Conservation (phyloP, 768 basidiomycete genomes). For the Lactarius psammicola region DNA sequence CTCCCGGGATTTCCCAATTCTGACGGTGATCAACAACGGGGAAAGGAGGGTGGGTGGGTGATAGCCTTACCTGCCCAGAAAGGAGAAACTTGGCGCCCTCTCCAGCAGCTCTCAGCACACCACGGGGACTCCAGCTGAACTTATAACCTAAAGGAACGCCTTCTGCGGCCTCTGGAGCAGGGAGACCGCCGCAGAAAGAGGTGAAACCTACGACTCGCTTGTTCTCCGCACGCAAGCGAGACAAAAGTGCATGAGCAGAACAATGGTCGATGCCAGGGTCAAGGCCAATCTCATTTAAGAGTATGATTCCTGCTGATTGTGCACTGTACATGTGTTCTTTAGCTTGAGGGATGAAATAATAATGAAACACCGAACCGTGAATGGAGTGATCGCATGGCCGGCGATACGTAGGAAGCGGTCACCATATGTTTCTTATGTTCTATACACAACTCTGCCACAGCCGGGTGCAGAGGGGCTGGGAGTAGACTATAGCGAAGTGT, state of each 20-base stretch:
- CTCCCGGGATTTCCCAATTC: conserved; percentile 50
- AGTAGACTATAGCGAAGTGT: conserved; percentile 55
- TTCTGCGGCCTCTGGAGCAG: conserved; percentile 61
- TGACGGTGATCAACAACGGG: conserved; percentile 30
- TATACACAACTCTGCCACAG: conserved; percentile 73
- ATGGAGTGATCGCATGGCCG: conserved; percentile 68
- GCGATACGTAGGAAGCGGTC: conserved; percentile 88
- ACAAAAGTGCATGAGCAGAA: conserved; percentile 73
- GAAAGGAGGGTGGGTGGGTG: background rate
- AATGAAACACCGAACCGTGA: conserved; percentile 44
- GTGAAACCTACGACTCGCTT: conserved; percentile 70
- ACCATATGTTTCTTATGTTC: conserved; percentile 69
- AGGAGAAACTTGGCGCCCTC: conserved; percentile 71
- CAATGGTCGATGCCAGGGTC: conserved; percentile 91
- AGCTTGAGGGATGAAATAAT: background rate
- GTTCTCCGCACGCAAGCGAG: conserved; percentile 47
- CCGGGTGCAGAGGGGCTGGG: conserved; percentile 70
- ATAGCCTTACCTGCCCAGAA: conserved; percentile 44
- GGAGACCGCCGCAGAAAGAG: conserved; percentile 92
- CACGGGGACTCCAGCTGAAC: conserved; percentile 90
- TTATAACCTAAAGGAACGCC: conserved; percentile 82
- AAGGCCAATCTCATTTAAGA: conserved; percentile 88
- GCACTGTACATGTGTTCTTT: conserved; percentile 46
- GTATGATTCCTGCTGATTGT: conserved; percentile 55
- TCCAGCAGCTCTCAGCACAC: conserved; percentile 76